Evolutionary conservation across 2,329 filamentous ascomycete species (phyloP).

Genomic region (Penicillium paneum): DNA sequence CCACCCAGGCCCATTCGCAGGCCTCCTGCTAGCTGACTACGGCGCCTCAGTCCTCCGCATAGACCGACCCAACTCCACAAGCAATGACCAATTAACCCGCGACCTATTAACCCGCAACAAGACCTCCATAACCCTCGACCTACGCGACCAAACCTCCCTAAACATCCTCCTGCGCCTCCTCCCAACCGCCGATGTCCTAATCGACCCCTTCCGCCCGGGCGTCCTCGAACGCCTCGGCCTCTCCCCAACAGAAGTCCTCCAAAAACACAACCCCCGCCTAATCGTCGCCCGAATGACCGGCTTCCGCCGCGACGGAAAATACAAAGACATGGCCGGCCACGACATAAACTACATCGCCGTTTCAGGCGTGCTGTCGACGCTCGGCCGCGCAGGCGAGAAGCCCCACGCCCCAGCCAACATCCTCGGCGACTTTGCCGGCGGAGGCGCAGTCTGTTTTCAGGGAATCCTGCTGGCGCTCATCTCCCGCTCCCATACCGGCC

Average conservation of each 20-base stretch:
- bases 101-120: constrained; percentile 82
- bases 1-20: constrained; percentile 76
- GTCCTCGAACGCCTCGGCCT: constrained; percentile 83
- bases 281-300: constrained; percentile 86
- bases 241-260: constrained; percentile 63
- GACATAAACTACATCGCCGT: constrained; percentile 97
- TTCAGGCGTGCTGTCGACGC: constrained; percentile 70
- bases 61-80: constrained; percentile 57
- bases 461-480: constrained; percentile 79
- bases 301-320: constrained; percentile 82
- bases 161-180: constrained; percentile 66
- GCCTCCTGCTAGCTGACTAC: constrained; percentile 83
- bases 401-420: constrained; percentile 81
- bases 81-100: constrained; percentile 41
- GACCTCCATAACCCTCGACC: constrained; percentile 71
- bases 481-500: constrained; percentile 60
- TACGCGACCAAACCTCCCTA: constrained; percentile 65
- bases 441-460: constrained; percentile 75
- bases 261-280: constrained; percentile 66
- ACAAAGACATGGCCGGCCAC: constrained; percentile 84
- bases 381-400: constrained; percentile 66
- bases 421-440: constrained; percentile 86
- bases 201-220: constrained; percentile 90
- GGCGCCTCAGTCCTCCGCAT: constrained; percentile 84
- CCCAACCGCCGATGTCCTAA: constrained; percentile 68